Base-by-base conservation (phyloP, 1,284 basidiomycete species). In the Spongiforma sp. region DNA sequence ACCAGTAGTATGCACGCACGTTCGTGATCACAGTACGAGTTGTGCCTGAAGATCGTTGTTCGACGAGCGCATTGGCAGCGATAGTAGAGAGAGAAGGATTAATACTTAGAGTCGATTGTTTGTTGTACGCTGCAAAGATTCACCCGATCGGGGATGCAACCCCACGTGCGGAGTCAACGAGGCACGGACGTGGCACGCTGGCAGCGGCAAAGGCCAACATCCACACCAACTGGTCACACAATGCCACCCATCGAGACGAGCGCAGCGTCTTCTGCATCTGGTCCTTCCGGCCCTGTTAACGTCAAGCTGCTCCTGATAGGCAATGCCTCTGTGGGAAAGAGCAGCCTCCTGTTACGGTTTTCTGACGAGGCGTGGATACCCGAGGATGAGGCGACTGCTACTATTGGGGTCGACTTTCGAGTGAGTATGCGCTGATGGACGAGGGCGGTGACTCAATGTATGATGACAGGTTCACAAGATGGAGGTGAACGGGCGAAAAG, bases 331-430 rank as follows among this genome's bases (percentile, higher is more conserved):
- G 96, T 98, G 21, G 96, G 96, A 71, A 92, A 93, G 84, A 93
- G 94, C 65, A 96, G 94, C 66, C 82, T 99, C 10, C 80, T 99
- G 1, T 82, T 99, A 9, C 86, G 97, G 10, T 99, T 98, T 83
- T 97, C 96, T 5, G 96, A 99, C 75, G 94, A 98, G 79, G 94
- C 95, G 71, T 99, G 96, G 88, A 81, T 99, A 36, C 90, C 93
- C 28, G 94, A 98, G 73, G 97, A 99, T 74, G 97, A 99, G 80
- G 90, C 93, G 52, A 93, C 90, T 62, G 94, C 96, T 30, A 98
- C 96, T n/a, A 98, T 98, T 72, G 94, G 93, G 15, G 90, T 93
- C 1, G 91, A 93, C 75, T 93, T 92, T 77, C 82, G 91, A 67
- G 91, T 90, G 77, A 75, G 89, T 82, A 12, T 11, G 1, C 33